Conservation (phyloP, 352 stramenopile genomes). For the Phytophthora aleatoria region DNA sequence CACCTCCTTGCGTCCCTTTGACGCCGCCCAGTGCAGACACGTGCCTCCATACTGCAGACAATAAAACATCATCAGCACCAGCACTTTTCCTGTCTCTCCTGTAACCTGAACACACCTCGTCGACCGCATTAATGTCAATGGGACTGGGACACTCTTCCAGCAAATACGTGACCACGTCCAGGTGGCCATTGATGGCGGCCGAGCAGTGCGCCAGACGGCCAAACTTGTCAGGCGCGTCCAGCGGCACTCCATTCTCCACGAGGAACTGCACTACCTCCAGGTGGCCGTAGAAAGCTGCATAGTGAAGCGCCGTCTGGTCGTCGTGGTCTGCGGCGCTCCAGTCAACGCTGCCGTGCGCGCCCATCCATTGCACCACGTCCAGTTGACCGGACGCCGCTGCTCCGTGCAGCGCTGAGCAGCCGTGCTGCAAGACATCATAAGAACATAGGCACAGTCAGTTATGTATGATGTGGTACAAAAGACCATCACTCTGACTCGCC, state of each 20-base stretch:
- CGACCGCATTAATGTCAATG: constrained; percentile 89
- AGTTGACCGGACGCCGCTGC: constrained; percentile 80
- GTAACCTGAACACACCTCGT: constrained; percentile 54
- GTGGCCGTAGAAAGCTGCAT: constrained; percentile 87
- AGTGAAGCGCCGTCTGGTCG: constrained; percentile 85
- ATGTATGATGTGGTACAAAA: not conserved
- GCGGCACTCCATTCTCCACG: constrained; percentile 78
- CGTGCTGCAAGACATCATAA: constrained; percentile 50
- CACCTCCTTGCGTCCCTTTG: constrained; percentile 85
- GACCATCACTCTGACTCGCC: constrained; percentile 33
- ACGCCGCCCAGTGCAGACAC: constrained; percentile 85
- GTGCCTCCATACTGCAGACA: constrained; percentile 74
- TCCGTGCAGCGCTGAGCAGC: constrained; percentile 78
- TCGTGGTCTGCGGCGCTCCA: constrained; percentile 74
- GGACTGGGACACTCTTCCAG: constrained; percentile 79
- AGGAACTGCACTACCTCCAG: constrained; percentile 86
- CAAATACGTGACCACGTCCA: constrained; percentile 85
- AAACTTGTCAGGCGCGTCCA: constrained; percentile 87
- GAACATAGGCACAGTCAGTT: constrained; percentile 11
- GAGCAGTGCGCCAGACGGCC: constrained; percentile 81
- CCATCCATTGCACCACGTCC: constrained; percentile 83
- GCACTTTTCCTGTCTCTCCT: not conserved
- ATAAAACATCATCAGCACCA: not conserved
- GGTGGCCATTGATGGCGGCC: constrained; percentile 84
- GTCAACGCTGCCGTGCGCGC: constrained; percentile 60